These are phyloP conservation scores for Penicillium dipodomyicola DNA, from an alignment of 495 filamentous ascomycete species.

Conservation along the genomic window DNA sequence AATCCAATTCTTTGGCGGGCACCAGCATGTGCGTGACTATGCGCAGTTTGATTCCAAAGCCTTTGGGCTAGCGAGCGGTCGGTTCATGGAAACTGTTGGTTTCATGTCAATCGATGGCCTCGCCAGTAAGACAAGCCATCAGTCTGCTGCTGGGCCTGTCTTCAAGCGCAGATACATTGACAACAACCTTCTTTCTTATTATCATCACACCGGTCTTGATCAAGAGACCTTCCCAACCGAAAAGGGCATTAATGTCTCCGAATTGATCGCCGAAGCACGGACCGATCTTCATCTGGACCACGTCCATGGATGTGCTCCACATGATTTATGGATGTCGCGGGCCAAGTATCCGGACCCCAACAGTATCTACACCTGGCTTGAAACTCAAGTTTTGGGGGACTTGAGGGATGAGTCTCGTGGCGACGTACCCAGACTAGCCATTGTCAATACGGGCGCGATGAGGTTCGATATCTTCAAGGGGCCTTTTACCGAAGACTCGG, in stretches of 20 bases:
- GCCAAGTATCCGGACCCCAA: slow-evolving; percentile 63
- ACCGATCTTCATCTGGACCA: slow-evolving; percentile 68
- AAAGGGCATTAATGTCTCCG: slow-evolving; percentile 69
- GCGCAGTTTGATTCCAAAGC: slow-evolving; percentile 76
- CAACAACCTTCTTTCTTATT: slow-evolving; percentile 83
- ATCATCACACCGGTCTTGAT: slow-evolving; percentile 76
- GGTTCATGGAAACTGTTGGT: slow-evolving; percentile 97
- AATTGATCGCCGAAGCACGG: slow-evolving; percentile 67
- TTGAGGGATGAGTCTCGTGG: slow-evolving; percentile 50
- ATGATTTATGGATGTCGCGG: slow-evolving; percentile 75
- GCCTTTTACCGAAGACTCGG: slow-evolving; percentile 79
- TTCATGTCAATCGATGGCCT: slow-evolving; percentile 86
- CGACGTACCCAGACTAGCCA: slow-evolving; percentile 60
- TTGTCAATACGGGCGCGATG: slow-evolving; percentile 86
- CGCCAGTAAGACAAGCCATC: slow-evolving; percentile 32
- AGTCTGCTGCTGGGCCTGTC: slow-evolving; percentile 40
- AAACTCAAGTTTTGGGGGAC: slow-evolving; percentile 67
- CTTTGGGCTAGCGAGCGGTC: slow-evolving; percentile 81
- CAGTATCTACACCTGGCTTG: slow-evolving; percentile 81
- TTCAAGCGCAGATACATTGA: slow-evolving; percentile 89
- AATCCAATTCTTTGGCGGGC: slow-evolving; percentile 92
- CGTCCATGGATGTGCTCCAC: slow-evolving; percentile 78
- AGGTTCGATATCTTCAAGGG: slow-evolving; percentile 96
- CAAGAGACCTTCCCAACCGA: slow-evolving; percentile 71
- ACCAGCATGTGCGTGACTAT: slow-evolving; percentile 87